Evolutionary conservation across 768 basidiomycete genomes (phyloP).

Genomic region (Kwoniella sp.): DNA sequence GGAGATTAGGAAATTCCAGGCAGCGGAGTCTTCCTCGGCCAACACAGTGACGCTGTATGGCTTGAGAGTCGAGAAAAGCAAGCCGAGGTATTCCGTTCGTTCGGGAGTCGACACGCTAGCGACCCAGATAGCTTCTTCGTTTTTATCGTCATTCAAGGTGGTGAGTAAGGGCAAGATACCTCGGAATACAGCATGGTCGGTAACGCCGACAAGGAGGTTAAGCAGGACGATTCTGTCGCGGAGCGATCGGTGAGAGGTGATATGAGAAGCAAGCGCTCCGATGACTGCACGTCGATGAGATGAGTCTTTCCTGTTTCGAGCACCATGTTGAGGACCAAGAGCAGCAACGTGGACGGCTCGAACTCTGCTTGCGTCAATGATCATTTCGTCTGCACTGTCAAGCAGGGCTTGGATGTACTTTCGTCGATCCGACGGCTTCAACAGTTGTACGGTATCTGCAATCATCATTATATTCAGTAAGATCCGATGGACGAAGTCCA

Average conservation of each 20-base stretch:
- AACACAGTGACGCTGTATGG: slow-evolving; percentile 21
- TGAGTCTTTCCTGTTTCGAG: background rate
- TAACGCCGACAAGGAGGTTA: slow-evolving; percentile 59
- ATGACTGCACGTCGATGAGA: slow-evolving; percentile 66
- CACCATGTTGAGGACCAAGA: slow-evolving; percentile 60
- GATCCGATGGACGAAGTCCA: too few relatives aligned
- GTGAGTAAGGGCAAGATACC: slow-evolving; percentile 67
- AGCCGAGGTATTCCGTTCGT: slow-evolving; percentile 21
- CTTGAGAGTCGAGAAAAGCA: slow-evolving; percentile 30
- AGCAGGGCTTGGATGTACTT: slow-evolving; percentile 78
- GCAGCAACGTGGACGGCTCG: slow-evolving; percentile 63
- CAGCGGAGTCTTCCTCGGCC: slow-evolving; percentile 31
- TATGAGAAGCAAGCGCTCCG: slow-evolving; percentile 79
- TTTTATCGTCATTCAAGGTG: slow-evolving; percentile 24
- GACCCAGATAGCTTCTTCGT: slow-evolving; percentile 31
- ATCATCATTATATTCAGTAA: too few relatives aligned
- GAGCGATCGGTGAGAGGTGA: slow-evolving; percentile 63
- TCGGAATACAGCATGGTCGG: slow-evolving; percentile 62
- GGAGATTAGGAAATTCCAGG: slow-evolving; percentile 37
- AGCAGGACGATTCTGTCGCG: slow-evolving; percentile 65
- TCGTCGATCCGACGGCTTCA: slow-evolving; percentile 44
- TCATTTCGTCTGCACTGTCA: slow-evolving; percentile 68
- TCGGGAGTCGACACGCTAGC: slow-evolving; percentile 5
- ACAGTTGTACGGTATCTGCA: slow-evolving; percentile 36
- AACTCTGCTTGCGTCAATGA: slow-evolving; percentile 60